A percentile compares a stretch with the other conserved stretches of the same genome.
phyloP scores from a whole-genome alignment of 345 rosid species.

The Euclidium syriacum region DNA sequence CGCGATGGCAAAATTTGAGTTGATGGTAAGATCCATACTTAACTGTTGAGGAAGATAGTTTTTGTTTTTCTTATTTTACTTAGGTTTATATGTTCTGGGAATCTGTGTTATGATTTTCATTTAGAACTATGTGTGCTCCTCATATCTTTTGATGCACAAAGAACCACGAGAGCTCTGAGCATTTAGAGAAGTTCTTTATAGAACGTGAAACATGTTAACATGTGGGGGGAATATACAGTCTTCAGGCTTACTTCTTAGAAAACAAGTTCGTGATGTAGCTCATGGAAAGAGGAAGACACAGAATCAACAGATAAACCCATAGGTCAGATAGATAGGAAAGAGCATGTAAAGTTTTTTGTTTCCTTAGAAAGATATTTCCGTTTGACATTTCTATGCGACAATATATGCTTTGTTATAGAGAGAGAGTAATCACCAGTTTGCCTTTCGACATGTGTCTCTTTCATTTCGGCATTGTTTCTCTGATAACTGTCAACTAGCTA shows the following conservation, averaged over 20 bases:
- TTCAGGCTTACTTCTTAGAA: background rate
- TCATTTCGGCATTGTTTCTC: background rate
- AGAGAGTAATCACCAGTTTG: background rate
- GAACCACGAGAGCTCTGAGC: background rate
- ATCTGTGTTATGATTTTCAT: background rate
- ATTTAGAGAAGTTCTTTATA: background rate
- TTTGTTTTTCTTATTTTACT: background rate
- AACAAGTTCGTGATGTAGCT: background rate
- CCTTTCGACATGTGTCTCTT: background rate
- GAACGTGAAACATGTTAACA: background rate
- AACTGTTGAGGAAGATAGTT: conserved; percentile 9
- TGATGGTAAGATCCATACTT: conserved; percentile 51
- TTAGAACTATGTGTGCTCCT: background rate
- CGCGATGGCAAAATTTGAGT: conserved; percentile 88
- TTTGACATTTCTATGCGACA: background rate
- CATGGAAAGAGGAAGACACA: background rate
- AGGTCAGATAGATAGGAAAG: background rate
- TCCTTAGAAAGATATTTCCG: background rate
- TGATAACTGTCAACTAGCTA: background rate
- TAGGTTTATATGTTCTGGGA: background rate
- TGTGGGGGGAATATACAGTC: background rate
- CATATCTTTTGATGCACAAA: background rate
- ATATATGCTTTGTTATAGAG: background rate
- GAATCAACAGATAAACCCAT: background rate
- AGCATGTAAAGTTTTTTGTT: background rate